These are phyloP conservation scores for Haberlea rhodopensis DNA, from an alignment of 257 asterid genomes.

Conservation along the genomic window DNA sequence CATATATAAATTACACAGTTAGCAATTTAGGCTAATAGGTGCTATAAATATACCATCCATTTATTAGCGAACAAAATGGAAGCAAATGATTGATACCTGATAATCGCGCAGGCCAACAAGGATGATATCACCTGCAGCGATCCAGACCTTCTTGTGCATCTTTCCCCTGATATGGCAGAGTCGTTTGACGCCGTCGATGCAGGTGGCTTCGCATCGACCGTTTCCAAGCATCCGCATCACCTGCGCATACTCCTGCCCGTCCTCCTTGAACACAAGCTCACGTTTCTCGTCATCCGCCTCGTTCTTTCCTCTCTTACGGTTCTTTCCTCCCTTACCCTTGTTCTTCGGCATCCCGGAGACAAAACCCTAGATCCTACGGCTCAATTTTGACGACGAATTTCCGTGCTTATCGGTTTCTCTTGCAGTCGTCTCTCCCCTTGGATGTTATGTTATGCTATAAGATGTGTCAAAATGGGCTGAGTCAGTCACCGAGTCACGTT, in stretches of 20 bases:
- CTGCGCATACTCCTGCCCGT: conserved; percentile 91
- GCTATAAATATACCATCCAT: too few relatives aligned
- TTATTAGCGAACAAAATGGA: too few relatives aligned
- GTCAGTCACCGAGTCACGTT: too few relatives aligned
- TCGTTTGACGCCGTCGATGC: conserved; percentile 80
- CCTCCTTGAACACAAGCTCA: conserved; percentile 87
- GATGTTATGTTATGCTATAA: too few relatives aligned
- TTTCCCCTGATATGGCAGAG: conserved; percentile 93
- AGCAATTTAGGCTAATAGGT: too few relatives aligned
- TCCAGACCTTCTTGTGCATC: conserved; percentile 97
- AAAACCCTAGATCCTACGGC: too few relatives aligned
- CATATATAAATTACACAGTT: too few relatives aligned
- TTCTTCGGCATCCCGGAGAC: conserved; percentile 75
- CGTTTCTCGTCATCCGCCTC: conserved; percentile 94
- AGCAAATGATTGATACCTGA: conserved; percentile 39
- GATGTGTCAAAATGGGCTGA: too few relatives aligned
- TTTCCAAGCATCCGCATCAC: conserved; percentile 85
- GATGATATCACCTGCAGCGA: conserved; percentile 86
- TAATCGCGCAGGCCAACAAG: conserved; percentile 95
- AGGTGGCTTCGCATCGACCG: conserved; percentile 82
- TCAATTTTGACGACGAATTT: too few relatives aligned
- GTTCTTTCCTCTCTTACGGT: conserved; percentile 93
- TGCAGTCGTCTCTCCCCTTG: too few relatives aligned
- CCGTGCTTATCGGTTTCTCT: too few relatives aligned
- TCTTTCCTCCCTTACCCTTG: conserved; percentile 98